Evolutionary conservation across 1,284 basidiomycete genomes (phyloP), one percentile per base, ranked within the genome.

Genomic region (Neolentinus lepideus): DNA sequence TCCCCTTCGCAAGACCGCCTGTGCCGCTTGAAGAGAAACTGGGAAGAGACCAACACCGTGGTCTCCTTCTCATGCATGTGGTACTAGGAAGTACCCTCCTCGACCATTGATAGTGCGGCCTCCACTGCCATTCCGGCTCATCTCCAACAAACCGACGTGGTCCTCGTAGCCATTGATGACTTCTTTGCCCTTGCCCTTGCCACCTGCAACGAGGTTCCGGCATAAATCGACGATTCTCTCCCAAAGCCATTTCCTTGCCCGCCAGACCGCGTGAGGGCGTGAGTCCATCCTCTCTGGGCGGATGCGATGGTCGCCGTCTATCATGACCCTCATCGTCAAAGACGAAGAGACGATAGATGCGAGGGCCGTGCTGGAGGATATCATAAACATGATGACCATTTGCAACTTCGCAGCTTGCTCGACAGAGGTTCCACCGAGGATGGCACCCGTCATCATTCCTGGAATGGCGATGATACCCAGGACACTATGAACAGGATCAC

Each of bases 311-410:
- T 85, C 76, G 10, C 62, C 64, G 65, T 94, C 91, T 19, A 92
- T 79, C 4, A 85, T 76, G 16, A 85, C 78, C 1, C 68, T 69
- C 11, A 92, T 76, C 1, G 81, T 76, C 36, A 83, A 72, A 54
- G 83, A 71, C 0, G 86, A 84, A 1, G 82, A 79, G 52, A 80
- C 71, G 57, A 90, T 84, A 3, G 83, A 77, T 2, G 84, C 80
- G 26, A 93, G 78, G 1, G 84, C 81, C 0, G 86, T 87, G 56
- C 82, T 80, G 0, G 90, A 85, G 1, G 85, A 84, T 54, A 94
- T 90, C 86, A 93, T 90, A 70, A 94, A 93, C 84, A 92, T 90
- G 71, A 93, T 91, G 58, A 93, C 84, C 86, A 92, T 92, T 65
- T 94, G 92, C 10, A 94, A 71, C 53, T 84, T 82, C 1, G 90